Base-by-base conservation (phyloP, 2,329 filamentous ascomycete species). In the Beauveria rudraprayagi region DNA sequence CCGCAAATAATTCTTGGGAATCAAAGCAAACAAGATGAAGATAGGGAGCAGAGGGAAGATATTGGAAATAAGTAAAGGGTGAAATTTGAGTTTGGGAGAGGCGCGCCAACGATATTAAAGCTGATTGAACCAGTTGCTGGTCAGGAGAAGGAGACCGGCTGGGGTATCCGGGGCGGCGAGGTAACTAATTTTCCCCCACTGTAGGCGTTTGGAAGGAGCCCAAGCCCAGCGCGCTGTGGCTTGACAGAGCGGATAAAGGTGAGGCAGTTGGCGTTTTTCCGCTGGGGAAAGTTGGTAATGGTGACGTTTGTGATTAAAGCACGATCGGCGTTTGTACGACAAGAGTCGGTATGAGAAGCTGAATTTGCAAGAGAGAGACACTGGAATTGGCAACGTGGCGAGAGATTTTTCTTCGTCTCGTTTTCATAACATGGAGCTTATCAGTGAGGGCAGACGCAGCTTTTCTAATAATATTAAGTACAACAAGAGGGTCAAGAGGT, bases 41-140 rank as follows among this genome's bases (percentile, higher is more conserved):
- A 24, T 19, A 46, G 26, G 30, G 24, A 46, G 34, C 17, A 46
- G 53, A 46, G 14, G 40, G 54, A 9, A 30, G 34, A n/a, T 22
- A n/a, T 10, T 24, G 37, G 37, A 28, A 24, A 5, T 28, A 17
- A 14, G 14, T 24, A 24, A 53, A 44, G 34, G 56, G 48, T 22
- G 34, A 22, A 53, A 44, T 56, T 54, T 56, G 54, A 46, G 54
- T 56, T 56, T 55, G n/a, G 41, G 7, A 30, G 40, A 44, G 53
- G 53, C 53, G 55, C 54, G 55, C 22, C 55, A 44, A 48, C 28
- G 55, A 26, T 47, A 56, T 57, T 57, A 57, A 57, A 57, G 10
- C 55, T 22, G 43, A 17, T 48, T 57, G 43, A 48, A 56, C 17
- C 10, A 17, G 26, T 53, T 40, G 34, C 41, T 46, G 43, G 41